Base-by-base conservation (phyloP, 1,284 basidiomycete genomes). In the Pyrrhoderma noxium region DNA sequence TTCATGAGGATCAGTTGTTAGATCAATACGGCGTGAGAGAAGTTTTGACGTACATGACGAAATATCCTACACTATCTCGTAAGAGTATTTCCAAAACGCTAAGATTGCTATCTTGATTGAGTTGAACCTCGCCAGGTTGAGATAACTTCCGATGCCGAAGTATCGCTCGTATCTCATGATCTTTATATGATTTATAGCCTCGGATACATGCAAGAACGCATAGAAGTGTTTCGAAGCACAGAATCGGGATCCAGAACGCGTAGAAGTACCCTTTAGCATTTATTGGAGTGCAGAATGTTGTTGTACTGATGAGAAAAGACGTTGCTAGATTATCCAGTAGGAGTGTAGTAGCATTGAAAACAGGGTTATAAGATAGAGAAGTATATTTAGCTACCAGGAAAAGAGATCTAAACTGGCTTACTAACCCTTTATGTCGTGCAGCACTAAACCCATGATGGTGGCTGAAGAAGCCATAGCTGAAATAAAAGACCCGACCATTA, bases 161-260 rank as follows among this genome's bases (percentile, higher is more conserved):
- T 25, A 40, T 22, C 34, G 21, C 13, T 14, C 42, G 40, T 13
- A 49, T 34, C 23, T 54, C 52, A 7, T 50, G 43, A n/a, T 47
- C 49, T 31, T 23, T 46, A 21, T 72, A 73, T 2, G 70, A 70
- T 51, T 70, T 67, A 52, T 75, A 68, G 1, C 75, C 78, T 35
- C 72, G 69, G 46, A 67, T 63, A 16, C 79, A 59, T 1, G 77
- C 78, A 45, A 81, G 63, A 2, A 56, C 60, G 53, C 76, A 80
- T 0, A 80, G 65, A 0, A 80, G 59, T 50, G 64, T 71, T 57
- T 80, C 79, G 31, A 75, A 79, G 1, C 65, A 60, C 11, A 82
- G 65, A 53, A 79, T 71, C 0, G 79, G 79, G 40, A 80, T 71
- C 79, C 79, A 82, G 60, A 77, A 80, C 14, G 69, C 64, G 56